These are phyloP conservation scores for Syncephalastrum sp. DNA, from an alignment of 371 early-diverging fungal genomes.

Conservation along the genomic window DNA sequence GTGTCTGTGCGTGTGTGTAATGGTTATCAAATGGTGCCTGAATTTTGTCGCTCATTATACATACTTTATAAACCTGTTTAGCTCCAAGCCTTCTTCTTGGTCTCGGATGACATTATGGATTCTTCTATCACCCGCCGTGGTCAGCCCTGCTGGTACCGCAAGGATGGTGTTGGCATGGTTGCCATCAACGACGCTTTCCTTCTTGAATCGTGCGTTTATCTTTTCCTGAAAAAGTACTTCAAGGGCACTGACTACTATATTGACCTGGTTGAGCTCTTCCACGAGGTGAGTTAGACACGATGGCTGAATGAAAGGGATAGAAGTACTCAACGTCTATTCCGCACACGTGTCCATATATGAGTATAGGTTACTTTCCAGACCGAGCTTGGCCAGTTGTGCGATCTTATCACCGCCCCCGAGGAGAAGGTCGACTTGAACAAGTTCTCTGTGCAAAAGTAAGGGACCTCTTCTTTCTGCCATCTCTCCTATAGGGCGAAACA, in stretches of 20 bases:
- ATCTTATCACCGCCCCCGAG: slow-evolving; percentile 96
- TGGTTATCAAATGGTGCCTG: neutral
- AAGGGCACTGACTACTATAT: slow-evolving; percentile 77
- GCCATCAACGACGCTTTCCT: slow-evolving; percentile 97
- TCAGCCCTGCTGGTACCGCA: slow-evolving; percentile 94
- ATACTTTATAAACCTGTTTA: slow-evolving; percentile 20
- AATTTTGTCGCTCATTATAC: neutral
- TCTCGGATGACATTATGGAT: slow-evolving; percentile 99
- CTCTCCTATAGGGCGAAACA: neutral
- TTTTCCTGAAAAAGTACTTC: slow-evolving; percentile 92
- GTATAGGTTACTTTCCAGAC: slow-evolving; percentile 86
- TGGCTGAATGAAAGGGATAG: neutral
- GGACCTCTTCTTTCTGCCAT: neutral
- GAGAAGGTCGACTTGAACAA: slow-evolving; percentile 85
- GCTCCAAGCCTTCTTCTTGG: slow-evolving; percentile 97
- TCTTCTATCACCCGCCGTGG: slow-evolving; percentile 92
- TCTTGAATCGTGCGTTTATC: slow-evolving; percentile 87
- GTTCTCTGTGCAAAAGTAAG: slow-evolving; percentile 86
- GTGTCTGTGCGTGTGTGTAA: slow-evolving; percentile 12
- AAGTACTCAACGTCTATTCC: neutral
- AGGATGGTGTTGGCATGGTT: slow-evolving; percentile 79
- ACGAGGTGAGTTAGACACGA: slow-evolving; percentile 60
- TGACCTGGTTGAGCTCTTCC: slow-evolving; percentile 90
- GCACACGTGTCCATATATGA: too few relatives aligned
- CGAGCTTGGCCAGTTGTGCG: slow-evolving; percentile 96